phyloP scores from a whole-genome alignment of 805 yeast species.

The Candida saitoana region DNA sequence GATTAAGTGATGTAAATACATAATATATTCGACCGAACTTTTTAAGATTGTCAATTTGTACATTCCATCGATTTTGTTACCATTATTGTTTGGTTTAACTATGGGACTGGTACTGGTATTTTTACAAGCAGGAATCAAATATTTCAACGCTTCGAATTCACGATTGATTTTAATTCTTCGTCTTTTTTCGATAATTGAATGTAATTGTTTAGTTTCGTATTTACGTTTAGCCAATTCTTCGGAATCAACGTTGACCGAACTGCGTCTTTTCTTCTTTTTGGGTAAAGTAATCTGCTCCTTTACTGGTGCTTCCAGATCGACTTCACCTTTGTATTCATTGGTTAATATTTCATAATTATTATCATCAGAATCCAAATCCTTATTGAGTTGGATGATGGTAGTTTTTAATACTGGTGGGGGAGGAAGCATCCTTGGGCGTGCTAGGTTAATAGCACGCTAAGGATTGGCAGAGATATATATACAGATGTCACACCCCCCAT shows the following conservation, averaged over 20 bases:
- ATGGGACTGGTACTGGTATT: conserved; percentile 32
- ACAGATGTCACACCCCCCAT: neutral
- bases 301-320: neutral
- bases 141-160: conserved; percentile 77
- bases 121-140: conserved; percentile 75
- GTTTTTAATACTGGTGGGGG: conserved; percentile 42
- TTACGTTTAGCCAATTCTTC: conserved; percentile 40
- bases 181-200: conserved; percentile 75
- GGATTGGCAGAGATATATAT: neutral
- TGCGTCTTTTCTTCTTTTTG: conserved; percentile 38
- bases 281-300: conserved; percentile 2
- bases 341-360: conserved; percentile 41
- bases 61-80: conserved; percentile 55
- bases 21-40: conserved; percentile 77
- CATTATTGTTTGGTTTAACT: conserved; percentile 18
- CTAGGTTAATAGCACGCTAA: neutral
- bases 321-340: conserved; percentile 25
- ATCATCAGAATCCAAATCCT: conserved; percentile 39
- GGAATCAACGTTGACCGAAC: conserved; percentile 33
- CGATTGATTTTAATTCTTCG: conserved; percentile 75
- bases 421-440: conserved; percentile 16
- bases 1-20: conserved; percentile 60
- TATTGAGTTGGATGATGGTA: conserved; percentile 42
- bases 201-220: conserved; percentile 46
- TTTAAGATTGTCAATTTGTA: conserved; percentile 77